These are phyloP conservation scores for Trichoderma cornu-damae DNA, from an alignment of 2,329 filamentous ascomycete genomes.

Conservation along the genomic window DNA sequence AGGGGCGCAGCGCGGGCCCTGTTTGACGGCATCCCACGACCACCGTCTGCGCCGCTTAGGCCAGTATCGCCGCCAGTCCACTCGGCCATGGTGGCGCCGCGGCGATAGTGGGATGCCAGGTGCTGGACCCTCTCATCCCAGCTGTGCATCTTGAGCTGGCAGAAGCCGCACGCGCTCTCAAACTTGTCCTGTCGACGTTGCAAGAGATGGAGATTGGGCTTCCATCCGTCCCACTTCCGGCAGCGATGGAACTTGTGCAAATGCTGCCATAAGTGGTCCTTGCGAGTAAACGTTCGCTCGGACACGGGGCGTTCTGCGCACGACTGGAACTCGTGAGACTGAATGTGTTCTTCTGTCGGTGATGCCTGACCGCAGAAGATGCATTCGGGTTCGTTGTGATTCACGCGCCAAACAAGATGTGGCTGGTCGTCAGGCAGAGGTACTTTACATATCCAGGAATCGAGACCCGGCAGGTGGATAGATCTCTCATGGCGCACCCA, in stretches of 20 bases:
- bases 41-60: constrained; percentile 28
- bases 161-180: constrained; percentile 36
- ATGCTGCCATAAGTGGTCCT: constrained; percentile 41
- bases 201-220: constrained; percentile 33
- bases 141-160: constrained; percentile 32
- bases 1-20: background rate
- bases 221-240: constrained; percentile 48
- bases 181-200: constrained; percentile 27
- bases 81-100: constrained; percentile 39
- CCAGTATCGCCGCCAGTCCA: constrained; percentile 41
- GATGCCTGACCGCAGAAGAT: constrained; percentile 35
- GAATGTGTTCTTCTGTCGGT: constrained; percentile 34
- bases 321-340: constrained; percentile 39
- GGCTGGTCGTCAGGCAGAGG: constrained; percentile 34
- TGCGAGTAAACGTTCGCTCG: constrained; percentile 41
- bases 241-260: constrained; percentile 41
- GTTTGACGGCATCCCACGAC: background rate
- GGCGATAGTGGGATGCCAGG: constrained; percentile 40
- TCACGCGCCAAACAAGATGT: constrained; percentile 45
- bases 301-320: constrained; percentile 45
- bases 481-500: constrained; percentile 47
- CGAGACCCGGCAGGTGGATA: constrained; percentile 41
- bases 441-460: constrained; percentile 47
- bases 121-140: constrained; percentile 38
- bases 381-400: constrained; percentile 39